Conservation (phyloP, 306 rosid genomes). For the Trichosanthes cucumerina region DNA sequence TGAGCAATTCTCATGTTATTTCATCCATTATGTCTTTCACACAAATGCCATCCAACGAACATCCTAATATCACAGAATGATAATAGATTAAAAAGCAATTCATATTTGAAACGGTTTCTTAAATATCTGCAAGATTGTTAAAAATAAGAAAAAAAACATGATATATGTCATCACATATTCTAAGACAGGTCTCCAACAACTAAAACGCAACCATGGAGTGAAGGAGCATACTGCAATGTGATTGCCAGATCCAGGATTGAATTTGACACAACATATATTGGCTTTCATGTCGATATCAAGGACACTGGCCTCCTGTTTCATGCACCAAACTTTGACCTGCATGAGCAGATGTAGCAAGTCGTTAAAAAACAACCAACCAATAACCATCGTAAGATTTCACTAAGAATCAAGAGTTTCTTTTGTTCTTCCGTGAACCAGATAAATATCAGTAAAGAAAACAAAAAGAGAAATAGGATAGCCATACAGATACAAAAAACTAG, state of each 20-base stretch:
- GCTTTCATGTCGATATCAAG: constrained; percentile 96
- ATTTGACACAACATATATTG: constrained; percentile 92
- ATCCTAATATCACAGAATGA: not conserved
- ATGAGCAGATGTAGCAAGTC: constrained; percentile 12
- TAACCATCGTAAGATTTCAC: not conserved
- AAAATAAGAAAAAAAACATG: not conserved
- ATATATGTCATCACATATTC: not conserved
- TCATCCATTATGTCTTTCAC: not conserved
- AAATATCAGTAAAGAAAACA: not conserved
- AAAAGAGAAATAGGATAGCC: not conserved
- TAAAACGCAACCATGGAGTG: not conserved
- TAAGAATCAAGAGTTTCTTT: not conserved
- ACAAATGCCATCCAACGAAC: not conserved
- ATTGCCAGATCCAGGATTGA: constrained; percentile 92
- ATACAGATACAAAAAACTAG: not conserved
- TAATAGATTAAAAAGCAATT: not conserved
- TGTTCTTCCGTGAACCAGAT: not conserved
- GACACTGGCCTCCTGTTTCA: constrained; percentile 83
- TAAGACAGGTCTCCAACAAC: not conserved
- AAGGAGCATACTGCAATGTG: constrained; percentile 66
- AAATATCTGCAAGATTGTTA: not conserved
- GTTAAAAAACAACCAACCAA: not conserved
- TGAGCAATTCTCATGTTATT: not conserved
- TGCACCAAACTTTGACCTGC: constrained; percentile 98
- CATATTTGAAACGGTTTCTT: not conserved